phyloP scores from a whole-genome alignment of 1,139 yeast species.

The Geotrichum phurueaensis region DNA sequence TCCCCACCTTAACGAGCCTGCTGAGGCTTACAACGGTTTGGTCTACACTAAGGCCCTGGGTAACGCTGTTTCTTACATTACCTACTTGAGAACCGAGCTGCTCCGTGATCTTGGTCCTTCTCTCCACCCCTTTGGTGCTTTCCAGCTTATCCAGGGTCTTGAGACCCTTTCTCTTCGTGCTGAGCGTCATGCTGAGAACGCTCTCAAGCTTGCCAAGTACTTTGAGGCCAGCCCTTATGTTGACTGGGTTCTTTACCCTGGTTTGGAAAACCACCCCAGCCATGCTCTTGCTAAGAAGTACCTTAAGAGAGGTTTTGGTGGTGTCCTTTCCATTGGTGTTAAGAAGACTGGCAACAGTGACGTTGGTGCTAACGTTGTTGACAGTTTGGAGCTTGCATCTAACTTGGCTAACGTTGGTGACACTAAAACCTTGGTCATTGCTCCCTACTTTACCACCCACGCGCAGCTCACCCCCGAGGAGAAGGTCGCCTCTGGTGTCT shows the following conservation, averaged over 20 bases:
- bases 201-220: conserved; percentile 73
- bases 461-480: conserved; percentile 82
- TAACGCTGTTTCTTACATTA: conserved; percentile 61
- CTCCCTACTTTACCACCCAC: conserved; percentile 94
- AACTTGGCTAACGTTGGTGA: conserved; percentile 97
- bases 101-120: conserved; percentile 91
- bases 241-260: conserved; percentile 86
- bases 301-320: conserved; percentile 73
- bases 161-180: conserved; percentile 91
- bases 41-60: conserved; percentile 78
- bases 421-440: conserved; percentile 86
- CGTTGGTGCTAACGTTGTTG: conserved; percentile 79
- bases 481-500: conserved; percentile 75
- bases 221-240: conserved; percentile 70
- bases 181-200: conserved; percentile 83
- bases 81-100: conserved; percentile 76
- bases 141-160: conserved; percentile 80
- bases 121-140: conserved; percentile 81
- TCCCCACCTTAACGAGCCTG: conserved; percentile 86
- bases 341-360: conserved; percentile 47
- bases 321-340: conserved; percentile 83
- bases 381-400: conserved; percentile 72
- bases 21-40: conserved; percentile 90
- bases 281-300: conserved; percentile 81
- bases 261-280: conserved; percentile 74